Evolutionary conservation across 2,329 filamentous ascomycete species (phyloP).

Genomic region (Aspergillus unguis): DNA sequence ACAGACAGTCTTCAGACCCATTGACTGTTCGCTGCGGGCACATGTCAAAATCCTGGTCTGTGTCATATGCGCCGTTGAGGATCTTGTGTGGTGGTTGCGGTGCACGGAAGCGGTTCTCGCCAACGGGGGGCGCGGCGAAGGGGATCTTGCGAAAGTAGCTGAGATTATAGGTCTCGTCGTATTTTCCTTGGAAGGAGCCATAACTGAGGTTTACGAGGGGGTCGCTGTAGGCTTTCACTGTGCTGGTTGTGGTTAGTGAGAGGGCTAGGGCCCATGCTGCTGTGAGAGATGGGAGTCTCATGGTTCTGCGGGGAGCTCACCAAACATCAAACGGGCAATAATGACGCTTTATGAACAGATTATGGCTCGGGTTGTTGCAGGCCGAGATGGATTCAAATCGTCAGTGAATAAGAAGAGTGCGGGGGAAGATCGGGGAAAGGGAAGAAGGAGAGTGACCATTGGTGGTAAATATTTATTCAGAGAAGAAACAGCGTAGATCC

Average conservation of each 20-base stretch:
- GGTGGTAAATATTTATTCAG: constrained; percentile 17
- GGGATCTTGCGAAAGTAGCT: constrained; percentile 61
- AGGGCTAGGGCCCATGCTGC: constrained; percentile 1
- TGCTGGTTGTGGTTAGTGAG: constrained; percentile 4
- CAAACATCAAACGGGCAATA: not conserved
- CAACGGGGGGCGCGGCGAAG: constrained; percentile 57
- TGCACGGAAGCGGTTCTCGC: constrained; percentile 58
- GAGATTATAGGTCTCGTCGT: constrained; percentile 53
- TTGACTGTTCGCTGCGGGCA: constrained; percentile 58
- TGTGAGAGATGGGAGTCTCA: constrained; percentile 8
- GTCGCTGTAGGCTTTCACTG: constrained; percentile 21
- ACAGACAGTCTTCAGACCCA: constrained; percentile 60
- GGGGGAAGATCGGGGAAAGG: not conserved
- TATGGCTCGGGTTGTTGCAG: constrained; percentile 11
- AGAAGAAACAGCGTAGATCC: too few relatives aligned
- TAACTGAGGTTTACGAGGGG: constrained; percentile 47
- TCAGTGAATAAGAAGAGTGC: not conserved
- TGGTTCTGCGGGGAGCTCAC: not conserved
- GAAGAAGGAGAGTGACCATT: constrained; percentile 17
- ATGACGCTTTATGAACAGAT: not conserved
- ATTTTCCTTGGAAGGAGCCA: constrained; percentile 53
- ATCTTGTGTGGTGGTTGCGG: constrained; percentile 55
- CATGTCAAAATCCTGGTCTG: constrained; percentile 55
- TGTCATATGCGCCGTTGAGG: constrained; percentile 52
- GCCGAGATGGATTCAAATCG: constrained; percentile 11